phyloP scores from a whole-genome alignment of 352 stramenopile species.

The Globisporangium emineosum region DNA sequence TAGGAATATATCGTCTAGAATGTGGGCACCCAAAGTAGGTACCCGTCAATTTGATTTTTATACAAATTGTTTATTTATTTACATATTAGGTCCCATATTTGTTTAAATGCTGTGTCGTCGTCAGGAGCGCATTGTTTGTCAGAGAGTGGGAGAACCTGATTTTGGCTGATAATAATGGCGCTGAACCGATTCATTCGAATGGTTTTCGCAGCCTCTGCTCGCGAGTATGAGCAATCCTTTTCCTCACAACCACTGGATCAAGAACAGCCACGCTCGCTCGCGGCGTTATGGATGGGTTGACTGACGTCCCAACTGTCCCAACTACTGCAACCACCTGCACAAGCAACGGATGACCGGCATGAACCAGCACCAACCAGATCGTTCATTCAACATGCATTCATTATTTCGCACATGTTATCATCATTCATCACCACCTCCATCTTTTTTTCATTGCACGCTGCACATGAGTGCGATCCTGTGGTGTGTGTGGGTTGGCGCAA shows the following conservation, averaged over 20 bases:
- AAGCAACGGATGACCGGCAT: not conserved
- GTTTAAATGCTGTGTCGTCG: not conserved
- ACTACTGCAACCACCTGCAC: not conserved
- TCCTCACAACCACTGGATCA: too few relatives aligned
- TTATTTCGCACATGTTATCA: not conserved
- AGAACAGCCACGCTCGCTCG: too few relatives aligned
- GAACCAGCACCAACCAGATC: not conserved
- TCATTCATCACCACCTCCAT: not conserved
- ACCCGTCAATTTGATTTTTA: not conserved
- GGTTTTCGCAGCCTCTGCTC: not conserved
- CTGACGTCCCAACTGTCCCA: too few relatives aligned
- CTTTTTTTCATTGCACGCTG: not conserved
- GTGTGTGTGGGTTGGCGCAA: not conserved
- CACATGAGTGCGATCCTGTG: not conserved
- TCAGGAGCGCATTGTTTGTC: not conserved
- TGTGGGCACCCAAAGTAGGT: too few relatives aligned
- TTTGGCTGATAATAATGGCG: not conserved
- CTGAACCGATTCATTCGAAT: conserved; percentile 4
- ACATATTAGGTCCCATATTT: not conserved
- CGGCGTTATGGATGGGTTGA: not conserved
- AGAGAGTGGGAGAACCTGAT: not conserved
- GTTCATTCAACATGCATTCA: not conserved
- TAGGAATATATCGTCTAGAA: too few relatives aligned
- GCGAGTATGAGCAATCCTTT: not conserved
- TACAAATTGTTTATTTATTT: not conserved